phyloP scores from a whole-genome alignment of 2,329 filamentous ascomycete genomes.

The Nakataea oryzae region DNA sequence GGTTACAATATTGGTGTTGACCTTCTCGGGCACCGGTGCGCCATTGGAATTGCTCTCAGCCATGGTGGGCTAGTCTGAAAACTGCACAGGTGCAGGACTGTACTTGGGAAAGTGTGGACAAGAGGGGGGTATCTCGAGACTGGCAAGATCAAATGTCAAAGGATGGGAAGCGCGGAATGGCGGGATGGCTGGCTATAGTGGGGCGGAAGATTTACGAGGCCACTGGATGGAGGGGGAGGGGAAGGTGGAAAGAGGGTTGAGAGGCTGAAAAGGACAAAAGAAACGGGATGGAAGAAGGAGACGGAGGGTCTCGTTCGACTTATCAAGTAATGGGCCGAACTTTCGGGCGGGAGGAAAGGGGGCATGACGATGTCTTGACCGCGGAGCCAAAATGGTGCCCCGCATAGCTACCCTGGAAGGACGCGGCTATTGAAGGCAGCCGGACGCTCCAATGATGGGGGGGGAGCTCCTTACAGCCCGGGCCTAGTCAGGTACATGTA shows the following conservation, averaged over 20 bases:
- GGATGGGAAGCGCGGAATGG: not conserved
- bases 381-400: not conserved
- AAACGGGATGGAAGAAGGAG: too few species aligned
- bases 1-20: conserved; percentile 95
- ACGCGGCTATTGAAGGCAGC: not conserved
- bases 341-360: not conserved
- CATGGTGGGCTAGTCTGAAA: conserved; percentile 12
- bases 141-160: not conserved
- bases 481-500: not conserved
- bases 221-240: too few species aligned
- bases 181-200: too few species aligned
- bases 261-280: not conserved
- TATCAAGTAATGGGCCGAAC: not conserved
- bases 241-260: too few species aligned
- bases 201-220: not conserved
- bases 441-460: too few species aligned
- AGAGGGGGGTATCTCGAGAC: not conserved
- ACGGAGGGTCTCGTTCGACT: not conserved
- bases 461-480: too few species aligned
- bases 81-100: not conserved
- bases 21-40: conserved; percentile 55
- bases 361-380: not conserved
- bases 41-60: conserved; percentile 24
- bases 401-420: not conserved
- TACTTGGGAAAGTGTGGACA: not conserved